These are phyloP conservation scores for Trametes gibbosa DNA, from an alignment of 768 basidiomycete genomes.

Conservation along the genomic window DNA sequence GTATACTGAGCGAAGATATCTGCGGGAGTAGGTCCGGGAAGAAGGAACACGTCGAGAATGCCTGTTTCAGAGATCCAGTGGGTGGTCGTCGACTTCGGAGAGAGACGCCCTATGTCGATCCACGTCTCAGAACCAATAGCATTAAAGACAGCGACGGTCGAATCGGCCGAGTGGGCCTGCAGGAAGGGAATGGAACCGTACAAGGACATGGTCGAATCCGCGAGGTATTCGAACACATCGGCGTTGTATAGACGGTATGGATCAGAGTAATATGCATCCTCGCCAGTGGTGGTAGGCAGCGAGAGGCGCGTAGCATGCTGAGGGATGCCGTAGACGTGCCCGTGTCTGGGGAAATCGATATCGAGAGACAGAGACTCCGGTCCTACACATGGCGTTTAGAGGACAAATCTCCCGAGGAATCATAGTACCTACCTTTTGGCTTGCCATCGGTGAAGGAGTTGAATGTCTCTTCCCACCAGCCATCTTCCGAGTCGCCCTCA, in stretches of 20 bases:
- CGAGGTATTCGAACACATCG: constrained; percentile 95
- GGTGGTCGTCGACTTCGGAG: constrained; percentile 70
- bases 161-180: constrained; percentile 85
- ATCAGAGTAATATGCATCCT: constrained; percentile 73
- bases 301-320: constrained; percentile 92
- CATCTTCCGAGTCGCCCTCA: constrained; percentile 82
- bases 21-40: constrained; percentile 84
- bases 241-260: constrained; percentile 94
- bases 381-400: constrained; percentile 46
- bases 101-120: constrained; percentile 82
- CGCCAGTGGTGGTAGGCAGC: constrained; percentile 84
- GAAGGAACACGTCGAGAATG: constrained; percentile 89
- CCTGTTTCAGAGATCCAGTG: constrained; percentile 99
- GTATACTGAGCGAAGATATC: constrained; percentile 87
- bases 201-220: constrained; percentile 73
- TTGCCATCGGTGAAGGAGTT: constrained; percentile 88
- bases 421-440: constrained; percentile 75
- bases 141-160: constrained; percentile 90
- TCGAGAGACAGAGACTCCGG: constrained; percentile 94
- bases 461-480: constrained; percentile 88
- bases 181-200: constrained; percentile 92
- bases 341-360: constrained; percentile 88
- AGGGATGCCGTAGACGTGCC: constrained; percentile 92
- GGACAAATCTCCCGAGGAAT: not conserved
- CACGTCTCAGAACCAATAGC: constrained; percentile 89